Base-by-base conservation (phyloP, 2,329 filamentous ascomycete species). In the Xylogone sp. region DNA sequence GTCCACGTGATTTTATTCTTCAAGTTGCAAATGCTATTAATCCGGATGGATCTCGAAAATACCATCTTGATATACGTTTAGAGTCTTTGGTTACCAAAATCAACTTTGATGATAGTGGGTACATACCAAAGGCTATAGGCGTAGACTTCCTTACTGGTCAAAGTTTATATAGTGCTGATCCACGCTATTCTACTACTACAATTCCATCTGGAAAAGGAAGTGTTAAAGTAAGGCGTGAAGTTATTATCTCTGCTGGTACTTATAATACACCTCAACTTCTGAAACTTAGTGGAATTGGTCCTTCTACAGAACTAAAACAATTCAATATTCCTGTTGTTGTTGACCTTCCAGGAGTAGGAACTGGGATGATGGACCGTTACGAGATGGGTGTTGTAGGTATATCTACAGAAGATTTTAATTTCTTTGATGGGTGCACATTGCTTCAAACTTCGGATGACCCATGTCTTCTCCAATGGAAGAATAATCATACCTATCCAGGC, bases 331-430 rank as follows among this genome's bases (percentile, higher is more conserved):
- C 72, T 1, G 71, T 83, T 8, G 60, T 83, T 43, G 67, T 70
- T 2, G 74, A 87, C 60, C 71, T 83, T 1, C 83, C 82, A 0
- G 84, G 82, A 45, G 83, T 88, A 10, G 84, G 84, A 22, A 75
- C 71, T 42, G 84, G 85, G 65, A 69, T 85, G 1, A 74, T 79
- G 62, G 81, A 86, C 65, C 77, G 77, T 54, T 77, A 78, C 62
- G 77, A 76, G 61, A 71, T 76, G 46, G 66, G 68, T 20, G 66
- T 77, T 21, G 63, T 73, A 34, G 75, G 71, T 27, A 68, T 75
- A 21, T 54, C 62, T 6, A 70, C 65, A 1, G 70, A 62, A 45
- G 66, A 71, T 56, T 73, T 71, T 56, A 63, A 60, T 4, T 55
- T 68, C 21, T 60, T 68, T 34, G 51, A 65, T 2, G 62, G 62